Evolutionary conservation across 2,329 filamentous ascomycete genomes (phyloP).

Genomic region (Catunica adiposa): DNA sequence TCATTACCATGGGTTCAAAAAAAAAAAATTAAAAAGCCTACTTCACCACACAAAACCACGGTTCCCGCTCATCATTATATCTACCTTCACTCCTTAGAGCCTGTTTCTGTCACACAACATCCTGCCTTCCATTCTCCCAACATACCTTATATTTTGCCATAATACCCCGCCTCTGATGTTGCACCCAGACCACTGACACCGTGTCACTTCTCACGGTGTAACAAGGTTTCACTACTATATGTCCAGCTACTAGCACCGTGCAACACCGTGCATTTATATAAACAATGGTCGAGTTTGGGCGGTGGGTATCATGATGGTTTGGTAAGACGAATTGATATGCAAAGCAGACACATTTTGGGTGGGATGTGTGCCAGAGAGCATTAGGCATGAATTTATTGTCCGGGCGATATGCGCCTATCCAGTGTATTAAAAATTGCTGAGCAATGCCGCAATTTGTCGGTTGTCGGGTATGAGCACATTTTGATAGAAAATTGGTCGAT

Average conservation of each 20-base stretch:
- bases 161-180: slow-evolving; percentile 9
- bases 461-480: too few species aligned
- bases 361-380: background rate
- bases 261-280: background rate
- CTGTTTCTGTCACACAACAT: background rate
- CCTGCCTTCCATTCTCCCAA: background rate
- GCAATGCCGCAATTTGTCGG: too few species aligned
- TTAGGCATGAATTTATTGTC: background rate
- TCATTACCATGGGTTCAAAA: too few species aligned
- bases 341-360: background rate
- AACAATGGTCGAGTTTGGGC: background rate
- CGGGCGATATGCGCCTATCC: background rate
- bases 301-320: background rate
- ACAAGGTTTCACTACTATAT: background rate
- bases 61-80: background rate
- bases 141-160: background rate
- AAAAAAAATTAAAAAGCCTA: too few species aligned
- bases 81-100: background rate
- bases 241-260: background rate
- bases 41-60: too few species aligned
- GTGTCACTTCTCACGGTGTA: background rate
- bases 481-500: too few species aligned
- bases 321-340: background rate
- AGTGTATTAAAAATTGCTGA: too few species aligned
- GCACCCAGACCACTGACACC: background rate